Percentiles rank a stretch among this genome's conserved stretches.
These are phyloP conservation scores for Sporothrix luriei DNA, from an alignment of 2,329 filamentous ascomycete genomes.

Conservation along the genomic window DNA sequence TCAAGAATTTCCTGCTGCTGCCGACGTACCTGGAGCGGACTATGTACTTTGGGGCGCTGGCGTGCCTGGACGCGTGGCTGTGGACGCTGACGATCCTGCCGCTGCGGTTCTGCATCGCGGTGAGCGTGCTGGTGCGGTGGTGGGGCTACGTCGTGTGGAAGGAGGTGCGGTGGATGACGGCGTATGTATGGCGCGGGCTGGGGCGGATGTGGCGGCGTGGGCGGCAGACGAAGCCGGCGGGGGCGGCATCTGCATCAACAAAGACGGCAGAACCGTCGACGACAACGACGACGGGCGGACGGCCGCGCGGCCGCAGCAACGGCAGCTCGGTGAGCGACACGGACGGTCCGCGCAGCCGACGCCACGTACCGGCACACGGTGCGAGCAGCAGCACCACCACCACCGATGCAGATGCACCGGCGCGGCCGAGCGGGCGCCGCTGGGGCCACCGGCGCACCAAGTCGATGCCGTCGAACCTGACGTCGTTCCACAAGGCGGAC, in stretches of 20 bases:
- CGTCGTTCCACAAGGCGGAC: constrained; percentile 91
- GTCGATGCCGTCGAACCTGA: constrained; percentile 80
- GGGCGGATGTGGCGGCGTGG: constrained; percentile 74
- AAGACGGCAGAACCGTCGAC: neutral
- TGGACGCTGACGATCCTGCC: constrained; percentile 96
- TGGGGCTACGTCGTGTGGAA: constrained; percentile 72
- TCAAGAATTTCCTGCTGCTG: constrained; percentile 84
- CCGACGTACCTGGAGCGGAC: constrained; percentile 81
- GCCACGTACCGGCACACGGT: neutral
- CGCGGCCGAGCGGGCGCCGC: neutral
- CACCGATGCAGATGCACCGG: neutral
- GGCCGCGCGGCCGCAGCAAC: constrained; percentile 26
- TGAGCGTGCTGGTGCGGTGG: constrained; percentile 75
- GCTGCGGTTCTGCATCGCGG: constrained; percentile 79
- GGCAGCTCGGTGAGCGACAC: constrained; percentile 22
- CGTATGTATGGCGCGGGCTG: constrained; percentile 77
- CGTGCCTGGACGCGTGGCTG: constrained; percentile 93
- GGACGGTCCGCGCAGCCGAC: neutral
- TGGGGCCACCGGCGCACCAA: constrained; percentile 65
- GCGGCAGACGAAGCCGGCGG: constrained; percentile 48
- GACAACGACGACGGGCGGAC: neutral
- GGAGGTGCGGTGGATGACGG: constrained; percentile 70
- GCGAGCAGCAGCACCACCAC: no score
- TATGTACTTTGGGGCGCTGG: constrained; percentile 82
- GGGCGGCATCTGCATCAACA: neutral